Conservation (phyloP, 768 basidiomycete species). For the Scleroderma citrinum region DNA sequence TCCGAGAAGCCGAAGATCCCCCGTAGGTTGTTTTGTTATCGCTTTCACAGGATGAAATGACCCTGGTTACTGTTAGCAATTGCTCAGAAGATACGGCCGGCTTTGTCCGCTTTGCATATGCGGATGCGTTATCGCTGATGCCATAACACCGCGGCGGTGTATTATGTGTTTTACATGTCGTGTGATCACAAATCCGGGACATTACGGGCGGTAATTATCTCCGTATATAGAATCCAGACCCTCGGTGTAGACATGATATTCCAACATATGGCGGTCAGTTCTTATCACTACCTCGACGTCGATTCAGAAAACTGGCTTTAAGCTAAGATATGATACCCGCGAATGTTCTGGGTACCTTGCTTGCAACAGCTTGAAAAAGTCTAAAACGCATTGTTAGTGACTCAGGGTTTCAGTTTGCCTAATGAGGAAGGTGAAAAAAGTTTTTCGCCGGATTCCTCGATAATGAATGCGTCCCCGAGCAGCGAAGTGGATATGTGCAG, state of each 20-base stretch:
- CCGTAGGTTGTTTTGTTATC: slow-evolving; percentile 35
- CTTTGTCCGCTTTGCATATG: slow-evolving; percentile 52
- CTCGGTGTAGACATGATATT: too few relatives aligned
- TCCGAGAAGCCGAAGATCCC: slow-evolving; percentile 33
- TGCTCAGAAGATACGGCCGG: slow-evolving; percentile 44
- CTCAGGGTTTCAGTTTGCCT: slow-evolving; percentile 2
- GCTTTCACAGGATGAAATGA: slow-evolving; percentile 10
- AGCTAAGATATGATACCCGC: neutral
- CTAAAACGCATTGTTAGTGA: slow-evolving; percentile 15
- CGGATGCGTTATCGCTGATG: slow-evolving; percentile 52
- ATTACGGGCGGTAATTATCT: neutral
- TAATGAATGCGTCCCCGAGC: slow-evolving; percentile 22
- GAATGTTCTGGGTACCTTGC: neutral
- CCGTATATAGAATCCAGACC: neutral
- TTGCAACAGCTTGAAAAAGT: slow-evolving; percentile 18
- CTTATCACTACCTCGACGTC: too few relatives aligned
- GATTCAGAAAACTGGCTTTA: too few relatives aligned
- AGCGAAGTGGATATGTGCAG: slow-evolving; percentile 1
- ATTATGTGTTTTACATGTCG: neutral
- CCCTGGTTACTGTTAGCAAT: slow-evolving; percentile 27
- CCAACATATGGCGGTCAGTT: too few relatives aligned
- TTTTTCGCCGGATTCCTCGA: slow-evolving; percentile 10
- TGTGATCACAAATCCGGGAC: neutral
- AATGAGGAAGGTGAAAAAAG: slow-evolving; percentile 15
- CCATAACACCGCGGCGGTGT: slow-evolving; percentile 24